Conservation (phyloP, 495 filamentous ascomycete genomes). For the Evansstolkia leycettana region DNA sequence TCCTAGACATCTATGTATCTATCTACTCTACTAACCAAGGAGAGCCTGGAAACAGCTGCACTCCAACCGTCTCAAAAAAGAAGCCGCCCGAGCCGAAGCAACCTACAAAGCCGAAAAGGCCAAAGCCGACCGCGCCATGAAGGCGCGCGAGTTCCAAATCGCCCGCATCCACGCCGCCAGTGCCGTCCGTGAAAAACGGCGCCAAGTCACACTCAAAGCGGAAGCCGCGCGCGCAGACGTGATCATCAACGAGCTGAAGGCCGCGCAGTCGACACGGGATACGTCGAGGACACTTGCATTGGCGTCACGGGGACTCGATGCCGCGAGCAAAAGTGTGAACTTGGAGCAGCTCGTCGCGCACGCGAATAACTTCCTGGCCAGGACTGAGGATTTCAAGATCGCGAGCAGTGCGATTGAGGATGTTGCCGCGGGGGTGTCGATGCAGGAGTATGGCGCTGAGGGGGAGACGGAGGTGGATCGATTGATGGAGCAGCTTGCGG, state of each 20-base stretch:
- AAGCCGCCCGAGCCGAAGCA: slow-evolving; percentile 30
- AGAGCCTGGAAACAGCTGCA: slow-evolving; percentile 19
- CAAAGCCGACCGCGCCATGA: slow-evolving; percentile 38
- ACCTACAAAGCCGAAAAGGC: slow-evolving; percentile 37
- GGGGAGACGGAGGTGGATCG: slow-evolving; percentile 34
- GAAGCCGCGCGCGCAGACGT: slow-evolving; percentile 37
- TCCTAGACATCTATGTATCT: background rate
- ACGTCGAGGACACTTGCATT: slow-evolving; percentile 32
- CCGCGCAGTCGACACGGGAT: slow-evolving; percentile 34
- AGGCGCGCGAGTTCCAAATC: slow-evolving; percentile 37
- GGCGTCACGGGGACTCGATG: slow-evolving; percentile 31
- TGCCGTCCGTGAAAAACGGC: slow-evolving; percentile 34
- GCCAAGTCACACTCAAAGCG: slow-evolving; percentile 31
- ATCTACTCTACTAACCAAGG: background rate
- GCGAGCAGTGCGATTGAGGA: slow-evolving; percentile 34
- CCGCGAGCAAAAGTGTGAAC: slow-evolving; percentile 32
- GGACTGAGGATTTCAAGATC: slow-evolving; percentile 37
- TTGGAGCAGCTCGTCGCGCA: slow-evolving; percentile 30
- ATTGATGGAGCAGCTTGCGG: slow-evolving; percentile 36
- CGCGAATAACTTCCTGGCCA: slow-evolving; percentile 35
- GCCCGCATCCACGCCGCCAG: slow-evolving; percentile 36
- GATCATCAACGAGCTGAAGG: slow-evolving; percentile 38
- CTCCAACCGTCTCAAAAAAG: slow-evolving; percentile 36
- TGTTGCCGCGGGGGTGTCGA: slow-evolving; percentile 32
- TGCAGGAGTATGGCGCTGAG: slow-evolving; percentile 37